Percentiles rank a stretch among this genome's conserved stretches.
These are phyloP conservation scores for Dictyostelium intermedium DNA, from an alignment of 78 protist species.

Conservation along the genomic window DNA sequence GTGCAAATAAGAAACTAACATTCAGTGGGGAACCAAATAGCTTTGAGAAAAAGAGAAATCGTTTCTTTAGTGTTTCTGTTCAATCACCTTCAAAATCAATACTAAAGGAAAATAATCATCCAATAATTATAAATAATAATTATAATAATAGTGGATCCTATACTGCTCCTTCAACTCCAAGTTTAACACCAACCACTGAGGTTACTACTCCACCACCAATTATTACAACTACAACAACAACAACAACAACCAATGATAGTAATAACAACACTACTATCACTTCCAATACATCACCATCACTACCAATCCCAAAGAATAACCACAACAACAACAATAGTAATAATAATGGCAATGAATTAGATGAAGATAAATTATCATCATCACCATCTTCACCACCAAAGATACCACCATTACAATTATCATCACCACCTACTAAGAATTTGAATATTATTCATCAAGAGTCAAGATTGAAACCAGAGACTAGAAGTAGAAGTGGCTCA, in stretches of 20 bases:
- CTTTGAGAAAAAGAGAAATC: conserved; percentile 12
- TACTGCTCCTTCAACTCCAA: neutral
- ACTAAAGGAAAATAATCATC: conserved; percentile 4
- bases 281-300: neutral
- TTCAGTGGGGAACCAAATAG: neutral
- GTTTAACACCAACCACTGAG: neutral
- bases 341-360: neutral
- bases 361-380: neutral
- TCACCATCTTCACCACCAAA: conserved; percentile 3
- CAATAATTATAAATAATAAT: neutral
- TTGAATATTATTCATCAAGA: neutral
- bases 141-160: neutral
- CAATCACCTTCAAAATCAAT: neutral
- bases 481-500: conserved; percentile 71
- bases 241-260: no score
- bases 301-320: neutral
- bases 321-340: conserved; percentile 2
- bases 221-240: neutral
- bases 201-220: neutral
- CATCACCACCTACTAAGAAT: neutral
- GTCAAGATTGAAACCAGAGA: neutral
- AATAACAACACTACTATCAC: neutral
- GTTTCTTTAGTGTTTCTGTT: conserved; percentile 7
- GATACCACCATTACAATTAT: conserved; percentile 12
- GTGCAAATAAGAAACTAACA: neutral